These are phyloP conservation scores for Tricholoma saponaceum DNA, from an alignment of 768 basidiomycete species.

Conservation along the genomic window DNA sequence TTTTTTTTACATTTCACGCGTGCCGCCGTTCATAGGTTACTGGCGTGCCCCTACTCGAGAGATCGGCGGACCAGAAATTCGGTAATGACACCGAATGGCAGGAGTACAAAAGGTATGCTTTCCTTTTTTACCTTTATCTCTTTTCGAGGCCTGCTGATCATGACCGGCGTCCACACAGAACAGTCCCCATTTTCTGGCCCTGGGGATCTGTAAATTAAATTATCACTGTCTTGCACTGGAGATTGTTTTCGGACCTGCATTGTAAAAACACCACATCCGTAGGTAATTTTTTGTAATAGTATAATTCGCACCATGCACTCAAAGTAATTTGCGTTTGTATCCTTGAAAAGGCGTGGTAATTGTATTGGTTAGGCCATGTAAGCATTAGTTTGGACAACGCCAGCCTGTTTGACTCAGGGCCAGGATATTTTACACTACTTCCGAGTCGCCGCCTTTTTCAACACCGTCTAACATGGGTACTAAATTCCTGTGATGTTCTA, in stretches of 20 bases:
- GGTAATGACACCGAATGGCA: conserved; percentile 51
- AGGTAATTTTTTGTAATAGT: background rate
- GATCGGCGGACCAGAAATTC: conserved; percentile 50
- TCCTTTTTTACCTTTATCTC: background rate
- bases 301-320: background rate
- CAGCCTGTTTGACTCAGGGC: no score
- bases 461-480: no score
- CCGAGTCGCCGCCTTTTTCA: no score
- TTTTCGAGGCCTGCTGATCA: background rate
- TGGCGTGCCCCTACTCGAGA: conserved; percentile 70
- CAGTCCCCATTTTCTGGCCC: conserved; percentile 45
- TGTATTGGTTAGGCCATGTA: background rate
- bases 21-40: conserved; percentile 38
- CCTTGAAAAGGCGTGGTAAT: background rate
- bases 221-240: background rate
- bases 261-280: background rate
- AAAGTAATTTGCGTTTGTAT: background rate
- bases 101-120: conserved; percentile 51
- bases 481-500: no score
- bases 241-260: background rate
- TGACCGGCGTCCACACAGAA: conserved; percentile 19
- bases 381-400: no score
- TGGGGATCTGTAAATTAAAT: conserved; percentile 29
- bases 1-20: background rate
- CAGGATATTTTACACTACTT: no score